phyloP scores from a whole-genome alignment of 176 grass and related monocot genomes.

The Lolium rigidum region DNA sequence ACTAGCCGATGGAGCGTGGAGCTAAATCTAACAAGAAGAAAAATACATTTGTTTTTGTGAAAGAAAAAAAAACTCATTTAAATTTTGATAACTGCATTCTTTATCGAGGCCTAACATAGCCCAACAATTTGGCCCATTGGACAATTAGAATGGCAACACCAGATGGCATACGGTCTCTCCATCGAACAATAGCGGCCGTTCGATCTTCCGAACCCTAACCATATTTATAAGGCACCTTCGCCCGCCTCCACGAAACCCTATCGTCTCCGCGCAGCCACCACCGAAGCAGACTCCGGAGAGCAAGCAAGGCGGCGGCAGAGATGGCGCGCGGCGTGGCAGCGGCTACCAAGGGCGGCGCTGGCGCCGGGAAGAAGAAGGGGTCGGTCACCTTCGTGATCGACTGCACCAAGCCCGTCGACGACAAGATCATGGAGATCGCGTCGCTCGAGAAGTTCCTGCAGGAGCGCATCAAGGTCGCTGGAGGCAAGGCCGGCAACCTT shows the following conservation, averaged over 20 bases:
- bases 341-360: constrained; percentile 51
- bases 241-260: constrained; percentile 39
- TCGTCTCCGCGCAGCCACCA: constrained; percentile 40
- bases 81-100: too few relatives aligned
- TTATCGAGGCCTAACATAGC: neutral
- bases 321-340: constrained; percentile 58
- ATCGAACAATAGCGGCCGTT: constrained; percentile 19
- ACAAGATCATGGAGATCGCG: constrained; percentile 97
- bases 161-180: neutral
- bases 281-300: constrained; percentile 23
- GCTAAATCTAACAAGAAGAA: neutral
- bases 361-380: constrained; percentile 80
- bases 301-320: neutral
- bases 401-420: constrained; percentile 91
- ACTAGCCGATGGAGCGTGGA: neutral
- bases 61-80: too few relatives aligned
- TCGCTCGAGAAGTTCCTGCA: constrained; percentile 97
- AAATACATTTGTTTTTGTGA: neutral
- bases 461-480: constrained; percentile 91
- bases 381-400: constrained; percentile 77
- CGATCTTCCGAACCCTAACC: constrained; percentile 34
- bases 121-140: neutral
- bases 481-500: constrained; percentile 72
- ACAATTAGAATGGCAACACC: neutral
- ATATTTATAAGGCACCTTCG: constrained; percentile 47